Evolutionary conservation across 1,139 yeast genomes (phyloP), one percentile per base, ranked within the genome.

Genomic region (Kodamaea anthophila): DNA sequence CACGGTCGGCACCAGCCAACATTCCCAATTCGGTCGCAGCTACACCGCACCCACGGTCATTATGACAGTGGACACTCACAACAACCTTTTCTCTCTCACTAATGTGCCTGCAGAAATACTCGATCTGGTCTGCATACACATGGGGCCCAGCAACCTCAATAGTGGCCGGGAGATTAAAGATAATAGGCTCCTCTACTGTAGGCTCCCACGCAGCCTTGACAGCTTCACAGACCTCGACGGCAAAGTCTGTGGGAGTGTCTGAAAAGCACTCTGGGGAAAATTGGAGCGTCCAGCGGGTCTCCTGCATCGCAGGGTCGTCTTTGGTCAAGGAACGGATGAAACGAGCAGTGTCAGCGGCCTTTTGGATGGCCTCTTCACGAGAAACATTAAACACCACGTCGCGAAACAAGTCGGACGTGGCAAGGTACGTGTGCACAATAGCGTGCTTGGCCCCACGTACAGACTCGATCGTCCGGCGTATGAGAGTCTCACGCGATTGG

Each of bases 61-160:
- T 66, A 43, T 66, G 73, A 29, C 70, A 65, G 42, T 66, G 73
- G 23, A 65, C 61, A 13, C 71, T 64, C 33, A 66, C 60, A 37
- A 67, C 58, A 15, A 65, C 54, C 41, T 61, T 65, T 40, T 65
- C 71, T 40, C 72, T 51, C 33, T 66, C 66, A 24, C 60, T 41
- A 24, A 66, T 64, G 35, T 65, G 44, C 24, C 49, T 58, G 30
- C 65, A 55, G 43, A 66, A 66, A 43, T 63, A 65, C 44, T 66
- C 73, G 39, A 66, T 65, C 47, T 66, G 73, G 44, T 66, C 73
- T 27, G 73, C 73, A 37, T 65, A 66, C n/a, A 65, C 55, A 37
- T 66, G 65, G 12, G 73, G 73, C 14, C 67, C 52, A 5, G 72
- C 60, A 43, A 66, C 65, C 44, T 66, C 73, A 6, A 66, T 72